Evolutionary conservation across 2,329 filamentous ascomycete species (phyloP).

Genomic region (Penicillium aurantiogriseum): DNA sequence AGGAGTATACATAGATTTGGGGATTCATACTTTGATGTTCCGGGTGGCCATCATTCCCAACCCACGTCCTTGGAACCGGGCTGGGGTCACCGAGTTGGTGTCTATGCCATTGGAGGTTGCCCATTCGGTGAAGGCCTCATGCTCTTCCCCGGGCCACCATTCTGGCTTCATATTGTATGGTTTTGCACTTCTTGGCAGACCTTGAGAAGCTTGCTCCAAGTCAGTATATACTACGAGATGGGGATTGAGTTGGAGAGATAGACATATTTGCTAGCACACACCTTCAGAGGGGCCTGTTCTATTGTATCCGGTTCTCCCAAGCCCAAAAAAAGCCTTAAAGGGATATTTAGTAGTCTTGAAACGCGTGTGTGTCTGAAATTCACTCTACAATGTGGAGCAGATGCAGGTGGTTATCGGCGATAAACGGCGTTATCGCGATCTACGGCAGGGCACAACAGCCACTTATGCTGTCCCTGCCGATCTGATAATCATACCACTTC

Average conservation of each 20-base stretch:
- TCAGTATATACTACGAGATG: slow-evolving; percentile 1
- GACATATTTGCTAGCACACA: slow-evolving; percentile 1
- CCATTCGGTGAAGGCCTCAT: slow-evolving; percentile 65
- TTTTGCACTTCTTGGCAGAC: background rate
- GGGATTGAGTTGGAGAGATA: background rate
- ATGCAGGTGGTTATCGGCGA: slow-evolving; percentile 19
- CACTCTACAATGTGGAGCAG: slow-evolving; percentile 6
- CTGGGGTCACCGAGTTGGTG: slow-evolving; percentile 66
- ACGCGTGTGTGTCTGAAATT: slow-evolving; percentile 1
- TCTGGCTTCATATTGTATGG: slow-evolving; percentile 25
- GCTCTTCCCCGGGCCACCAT: slow-evolving; percentile 37
- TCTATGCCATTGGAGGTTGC: slow-evolving; percentile 62
- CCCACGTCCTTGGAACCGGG: slow-evolving; percentile 68
- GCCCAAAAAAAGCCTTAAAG: background rate
- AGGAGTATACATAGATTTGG: too few species aligned
- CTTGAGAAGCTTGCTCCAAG: background rate
- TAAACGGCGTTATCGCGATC: slow-evolving; percentile 5
- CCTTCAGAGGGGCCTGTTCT: background rate
- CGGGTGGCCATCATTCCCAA: slow-evolving; percentile 73
- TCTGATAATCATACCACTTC: slow-evolving; percentile 22
- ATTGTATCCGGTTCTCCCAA: too few species aligned
- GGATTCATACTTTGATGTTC: slow-evolving; percentile 57
- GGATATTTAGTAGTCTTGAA: background rate
- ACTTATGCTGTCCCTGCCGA: slow-evolving; percentile 5
- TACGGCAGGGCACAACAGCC: slow-evolving; percentile 8